Percentiles rank a stretch among this genome's conserved stretches.
These are phyloP conservation scores for Candida verbasci DNA, from an alignment of 805 yeast species.

Conservation along the genomic window DNA sequence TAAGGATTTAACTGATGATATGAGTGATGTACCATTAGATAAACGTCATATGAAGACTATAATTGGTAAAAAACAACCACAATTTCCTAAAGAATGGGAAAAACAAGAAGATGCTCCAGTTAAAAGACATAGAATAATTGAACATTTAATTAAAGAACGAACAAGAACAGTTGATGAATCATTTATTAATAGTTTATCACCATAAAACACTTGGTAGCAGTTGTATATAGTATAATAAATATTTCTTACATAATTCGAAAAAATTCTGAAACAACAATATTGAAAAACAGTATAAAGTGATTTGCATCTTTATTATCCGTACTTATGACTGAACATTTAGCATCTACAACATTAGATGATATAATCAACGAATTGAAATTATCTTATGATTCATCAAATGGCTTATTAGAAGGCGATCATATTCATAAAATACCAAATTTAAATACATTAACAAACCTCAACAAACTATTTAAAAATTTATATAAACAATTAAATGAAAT, in stretches of 20 bases:
- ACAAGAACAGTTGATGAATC: slow-evolving; percentile 28
- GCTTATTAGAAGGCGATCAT: slow-evolving; percentile 57
- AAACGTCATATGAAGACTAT: slow-evolving; percentile 54
- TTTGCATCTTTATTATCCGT: too few relatives aligned
- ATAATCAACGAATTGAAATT: slow-evolving; percentile 50
- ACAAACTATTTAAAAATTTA: slow-evolving; percentile 38
- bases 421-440: slow-evolving; percentile 39
- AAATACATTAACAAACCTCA: slow-evolving; percentile 41
- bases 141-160: slow-evolving; percentile 27
- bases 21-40: slow-evolving; percentile 78
- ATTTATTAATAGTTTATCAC: slow-evolving; percentile 21
- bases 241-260: too few relatives aligned
- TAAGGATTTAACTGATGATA: slow-evolving; percentile 58
- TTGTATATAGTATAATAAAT: neutral
- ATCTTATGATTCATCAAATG: slow-evolving; percentile 55
- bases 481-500: slow-evolving; percentile 33
- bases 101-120: slow-evolving; percentile 64
- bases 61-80: slow-evolving; percentile 25
- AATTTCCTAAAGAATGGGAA: slow-evolving; percentile 79
- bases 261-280: too few relatives aligned
- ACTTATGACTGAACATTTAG: slow-evolving; percentile 14
- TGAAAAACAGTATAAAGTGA: too few relatives aligned
- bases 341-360: slow-evolving; percentile 44
- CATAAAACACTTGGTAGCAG: too few relatives aligned
- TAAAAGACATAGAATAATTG: slow-evolving; percentile 31